Conservation (phyloP, 1,284 basidiomycete genomes). For the Trametes versicolor region DNA sequence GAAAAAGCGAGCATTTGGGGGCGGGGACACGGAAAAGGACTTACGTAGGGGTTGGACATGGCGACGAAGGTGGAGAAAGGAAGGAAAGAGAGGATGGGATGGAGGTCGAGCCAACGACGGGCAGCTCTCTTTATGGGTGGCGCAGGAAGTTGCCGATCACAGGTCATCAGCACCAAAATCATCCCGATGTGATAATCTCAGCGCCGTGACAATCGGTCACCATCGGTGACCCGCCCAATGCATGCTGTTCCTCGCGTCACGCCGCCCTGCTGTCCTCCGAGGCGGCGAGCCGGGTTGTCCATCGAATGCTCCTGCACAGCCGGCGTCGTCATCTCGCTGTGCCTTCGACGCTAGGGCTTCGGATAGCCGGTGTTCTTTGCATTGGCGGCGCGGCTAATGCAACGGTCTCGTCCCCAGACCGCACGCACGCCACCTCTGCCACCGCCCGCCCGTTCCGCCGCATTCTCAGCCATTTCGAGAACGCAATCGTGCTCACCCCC, state of each 20-base stretch:
- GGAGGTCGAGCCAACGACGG: constrained; percentile 24
- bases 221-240: constrained; percentile 35
- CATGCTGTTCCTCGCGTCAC: constrained; percentile 9
- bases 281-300: background rate
- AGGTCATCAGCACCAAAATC: constrained; percentile 43
- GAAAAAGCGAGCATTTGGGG: background rate
- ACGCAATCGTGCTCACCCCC: background rate
- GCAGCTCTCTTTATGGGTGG: constrained; percentile 40
- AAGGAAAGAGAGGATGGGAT: constrained; percentile 31
- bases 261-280: background rate
- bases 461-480: constrained; percentile 19
- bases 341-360: background rate
- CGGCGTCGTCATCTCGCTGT: background rate
- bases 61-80: constrained; percentile 31
- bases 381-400: background rate
- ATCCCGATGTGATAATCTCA: constrained; percentile 42
- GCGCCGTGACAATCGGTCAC: constrained; percentile 45
- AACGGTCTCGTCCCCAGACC: background rate
- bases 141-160: constrained; percentile 44
- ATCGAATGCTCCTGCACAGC: constrained; percentile 6
- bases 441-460: background rate
- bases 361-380: background rate
- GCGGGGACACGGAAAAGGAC: constrained; percentile 34
- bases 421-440: background rate
- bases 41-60: constrained; percentile 62